Conservation (phyloP, 306 rosid species). For the Citrullus colocynthis region DNA sequence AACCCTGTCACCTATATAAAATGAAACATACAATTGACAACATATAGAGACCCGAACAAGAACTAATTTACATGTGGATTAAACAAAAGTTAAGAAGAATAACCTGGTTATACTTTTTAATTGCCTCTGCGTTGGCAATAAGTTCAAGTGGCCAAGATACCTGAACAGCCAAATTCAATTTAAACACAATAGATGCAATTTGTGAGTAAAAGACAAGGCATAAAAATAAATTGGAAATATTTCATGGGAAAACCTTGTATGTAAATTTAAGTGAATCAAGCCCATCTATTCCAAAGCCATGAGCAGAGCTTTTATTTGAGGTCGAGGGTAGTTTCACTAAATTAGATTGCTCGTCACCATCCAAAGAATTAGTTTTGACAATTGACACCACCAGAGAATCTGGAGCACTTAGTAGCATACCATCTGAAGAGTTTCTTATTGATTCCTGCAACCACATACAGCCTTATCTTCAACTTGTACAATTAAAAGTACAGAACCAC, state of each 20-base stretch:
- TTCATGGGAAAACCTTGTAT: conserved; percentile 46
- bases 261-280: conserved; percentile 79
- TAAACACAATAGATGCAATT: background rate
- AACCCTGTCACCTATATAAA: conserved; percentile 70
- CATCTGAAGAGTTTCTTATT: conserved; percentile 83
- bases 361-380: conserved; percentile 32
- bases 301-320: conserved; percentile 36
- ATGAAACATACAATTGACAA: background rate
- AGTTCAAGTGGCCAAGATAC: conserved; percentile 99
- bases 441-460: conserved; percentile 54
- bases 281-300: conserved; percentile 69
- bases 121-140: conserved; percentile 79
- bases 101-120: conserved; percentile 94
- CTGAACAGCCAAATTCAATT: conserved; percentile 26
- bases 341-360: conserved; percentile 43
- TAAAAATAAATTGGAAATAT: background rate
- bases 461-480: background rate
- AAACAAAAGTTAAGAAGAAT: conserved; percentile 10
- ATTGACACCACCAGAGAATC: conserved; percentile 76
- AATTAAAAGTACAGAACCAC: background rate
- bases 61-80: background rate
- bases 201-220: background rate
- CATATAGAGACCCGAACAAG: conserved; percentile 1
- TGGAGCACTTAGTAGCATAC: conserved; percentile 73
- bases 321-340: conserved; percentile 29